Evolutionary conservation across 495 filamentous ascomycete species (phyloP), one percentile per base, ranked within the genome.

Genomic region (Neurospora sp.): DNA sequence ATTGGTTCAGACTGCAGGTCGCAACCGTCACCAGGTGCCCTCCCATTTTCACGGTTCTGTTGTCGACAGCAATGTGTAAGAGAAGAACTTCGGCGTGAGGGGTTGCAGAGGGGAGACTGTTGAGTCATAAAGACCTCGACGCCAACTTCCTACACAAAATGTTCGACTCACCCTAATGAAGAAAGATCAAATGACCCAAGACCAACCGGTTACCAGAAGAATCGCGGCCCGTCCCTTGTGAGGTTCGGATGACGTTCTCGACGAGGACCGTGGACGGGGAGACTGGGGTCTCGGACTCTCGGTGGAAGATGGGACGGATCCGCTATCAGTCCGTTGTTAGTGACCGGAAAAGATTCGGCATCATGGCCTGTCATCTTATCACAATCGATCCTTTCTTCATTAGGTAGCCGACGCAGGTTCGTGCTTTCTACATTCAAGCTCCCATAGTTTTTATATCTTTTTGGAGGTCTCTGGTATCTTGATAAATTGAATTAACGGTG

Each of bases 1-100:
- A 92, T 79, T 88, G 86, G 74, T 88, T 86, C 65, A 88, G 78
- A 44, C 76, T 81, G 77, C 87, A 85, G 12, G 82, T 84, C 68
- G 83, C 82, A 71, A 85, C 78, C n/a, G 83, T 83, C 18, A 84
- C 79, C 9, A 84, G 79, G 42, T 78, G 80, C 3, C 78, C 80
- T 65, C 53, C 53, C 53, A 79, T 80, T 79, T 68, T 68, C 16
- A 7, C 53, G 27, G 53, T 18, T 61, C 27, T 61, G 12, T 8
- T 37, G 27, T 65, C 14, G 14, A 65, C 14, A 0, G 14, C 14
- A 1, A 35, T 65, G 53, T 65, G 53, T 31, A 65, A 65, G 53
- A 31, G 53, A 65, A 65, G 27, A 35, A 35, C 27, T 18, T 65
- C 0, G 0, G 18, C 3, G 27, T 61, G 27, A 61, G 53, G 53